A percentile compares a stretch with the other conserved stretches of the same genome.
Evolutionary conservation across 2,329 filamentous ascomycete species (phyloP).

Genomic region (Trichothecium sympodiale): DNA sequence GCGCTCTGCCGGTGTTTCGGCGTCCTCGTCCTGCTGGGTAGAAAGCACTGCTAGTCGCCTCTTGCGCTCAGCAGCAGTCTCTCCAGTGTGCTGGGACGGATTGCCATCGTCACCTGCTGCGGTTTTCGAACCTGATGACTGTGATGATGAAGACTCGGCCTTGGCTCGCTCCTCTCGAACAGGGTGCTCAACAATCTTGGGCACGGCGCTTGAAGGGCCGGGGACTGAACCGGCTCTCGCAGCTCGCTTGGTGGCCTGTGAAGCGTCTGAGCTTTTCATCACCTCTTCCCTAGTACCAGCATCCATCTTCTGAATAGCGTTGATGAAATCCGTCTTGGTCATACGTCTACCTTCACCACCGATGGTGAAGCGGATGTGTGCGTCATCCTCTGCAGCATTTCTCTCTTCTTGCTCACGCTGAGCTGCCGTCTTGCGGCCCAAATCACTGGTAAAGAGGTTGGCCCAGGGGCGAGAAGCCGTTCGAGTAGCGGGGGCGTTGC

Average conservation of each 20-base stretch:
- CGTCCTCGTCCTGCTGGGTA: constrained; percentile 27
- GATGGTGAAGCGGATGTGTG: constrained; percentile 66
- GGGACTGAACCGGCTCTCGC: constrained; percentile 16
- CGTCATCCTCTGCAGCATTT: constrained; percentile 28
- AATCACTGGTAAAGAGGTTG: too few relatives aligned
- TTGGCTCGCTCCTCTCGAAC: neutral
- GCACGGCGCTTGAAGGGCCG: constrained; percentile 7
- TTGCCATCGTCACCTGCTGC: neutral
- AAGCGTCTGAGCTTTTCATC: constrained; percentile 37
- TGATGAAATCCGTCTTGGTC: constrained; percentile 71
- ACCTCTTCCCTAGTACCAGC: constrained; percentile 48
- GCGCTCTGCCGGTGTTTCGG: constrained; percentile 64
- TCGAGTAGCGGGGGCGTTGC: constrained; percentile 15
- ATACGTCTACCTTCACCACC: constrained; percentile 61
- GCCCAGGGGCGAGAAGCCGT: too few relatives aligned
- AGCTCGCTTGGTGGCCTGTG: constrained; percentile 38
- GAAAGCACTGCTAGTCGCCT: constrained; percentile 47
- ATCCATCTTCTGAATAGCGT: constrained; percentile 62
- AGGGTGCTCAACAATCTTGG: constrained; percentile 11
- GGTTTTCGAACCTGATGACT: neutral
- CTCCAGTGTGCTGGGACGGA: constrained; percentile 25
- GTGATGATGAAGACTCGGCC: neutral
- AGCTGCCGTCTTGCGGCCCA: too few relatives aligned
- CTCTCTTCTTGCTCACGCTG: too few relatives aligned
- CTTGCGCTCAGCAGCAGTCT: constrained; percentile 60